phyloP scores from a whole-genome alignment of 352 stramenopile species.

The Plasmopara muralis region DNA sequence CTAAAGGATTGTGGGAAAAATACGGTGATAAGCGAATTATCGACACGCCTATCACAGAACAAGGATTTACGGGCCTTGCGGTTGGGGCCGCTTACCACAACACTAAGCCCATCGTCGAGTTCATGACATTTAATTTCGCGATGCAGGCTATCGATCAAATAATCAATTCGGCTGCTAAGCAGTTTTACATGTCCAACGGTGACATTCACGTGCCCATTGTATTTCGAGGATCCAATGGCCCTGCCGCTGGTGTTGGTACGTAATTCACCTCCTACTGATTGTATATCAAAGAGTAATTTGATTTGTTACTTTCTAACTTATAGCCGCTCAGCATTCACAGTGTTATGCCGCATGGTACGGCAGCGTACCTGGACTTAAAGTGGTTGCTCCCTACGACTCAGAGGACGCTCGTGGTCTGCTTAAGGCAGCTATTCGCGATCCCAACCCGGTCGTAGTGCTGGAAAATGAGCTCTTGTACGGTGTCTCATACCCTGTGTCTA shows the following conservation, averaged over 20 bases:
- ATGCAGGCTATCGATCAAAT: conserved; percentile 99
- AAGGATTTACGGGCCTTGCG: conserved; percentile 92
- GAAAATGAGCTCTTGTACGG: conserved; percentile 99
- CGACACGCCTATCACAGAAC: conserved; percentile 99
- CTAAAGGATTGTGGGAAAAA: conserved; percentile 97
- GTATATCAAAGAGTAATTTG: too few species aligned
- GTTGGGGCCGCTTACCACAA: conserved; percentile 95
- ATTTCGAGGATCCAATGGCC: conserved; percentile 98
- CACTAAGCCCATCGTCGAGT: conserved; percentile 98
- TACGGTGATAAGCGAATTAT: conserved; percentile 99
- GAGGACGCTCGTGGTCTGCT: conserved; percentile 98
- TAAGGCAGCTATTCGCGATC: conserved; percentile 98
- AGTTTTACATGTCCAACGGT: conserved; percentile 99
- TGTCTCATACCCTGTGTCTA: conserved; percentile 94
- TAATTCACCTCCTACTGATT: conserved; percentile 2
- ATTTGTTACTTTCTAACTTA: conserved; percentile 2
- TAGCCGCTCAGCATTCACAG: conserved; percentile 98
- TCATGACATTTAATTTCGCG: conserved; percentile 99
- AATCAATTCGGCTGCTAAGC: conserved; percentile 99
- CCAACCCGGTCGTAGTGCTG: conserved; percentile 98
- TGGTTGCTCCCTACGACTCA: conserved; percentile 94
- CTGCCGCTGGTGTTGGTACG: conserved; percentile 92
- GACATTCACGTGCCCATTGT: conserved; percentile 98
- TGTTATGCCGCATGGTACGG: conserved; percentile 99
- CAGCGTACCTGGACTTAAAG: conserved; percentile 96